These are phyloP conservation scores for Elaeagnus macrophylla DNA, from an alignment of 306 rosid species.

Conservation along the genomic window DNA sequence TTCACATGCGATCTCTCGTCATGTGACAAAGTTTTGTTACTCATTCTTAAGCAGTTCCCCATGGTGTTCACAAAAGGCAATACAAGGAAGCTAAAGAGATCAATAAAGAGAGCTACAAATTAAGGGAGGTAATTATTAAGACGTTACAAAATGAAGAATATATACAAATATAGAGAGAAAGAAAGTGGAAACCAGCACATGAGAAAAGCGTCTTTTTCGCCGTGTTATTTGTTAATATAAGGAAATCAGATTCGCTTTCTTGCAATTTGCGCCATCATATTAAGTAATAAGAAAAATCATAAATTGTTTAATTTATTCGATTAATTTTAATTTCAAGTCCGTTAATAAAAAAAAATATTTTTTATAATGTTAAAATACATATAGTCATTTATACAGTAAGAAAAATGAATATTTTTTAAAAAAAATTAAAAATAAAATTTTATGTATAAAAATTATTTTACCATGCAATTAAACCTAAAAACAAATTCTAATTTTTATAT, in stretches of 20 bases:
- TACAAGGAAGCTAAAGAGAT: slow-evolving; percentile 7
- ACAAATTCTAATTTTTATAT: too few species aligned
- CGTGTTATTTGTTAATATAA: slow-evolving; percentile 24
- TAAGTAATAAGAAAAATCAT: too few species aligned
- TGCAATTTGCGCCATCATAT: too few species aligned
- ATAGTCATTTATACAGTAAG: too few species aligned
- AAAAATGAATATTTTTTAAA: too few species aligned
- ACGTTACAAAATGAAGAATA: background rate
- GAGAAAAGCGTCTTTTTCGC: slow-evolving; percentile 53
- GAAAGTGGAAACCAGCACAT: slow-evolving; percentile 38
- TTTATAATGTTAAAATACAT: too few species aligned
- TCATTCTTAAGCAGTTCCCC: slow-evolving; percentile 62
- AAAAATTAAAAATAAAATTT: too few species aligned
- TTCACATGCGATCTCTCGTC: slow-evolving; percentile 24
- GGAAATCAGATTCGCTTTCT: slow-evolving; percentile 21
- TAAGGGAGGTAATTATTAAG: background rate
- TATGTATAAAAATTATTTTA: too few species aligned
- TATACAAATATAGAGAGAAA: background rate
- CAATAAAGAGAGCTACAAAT: background rate
- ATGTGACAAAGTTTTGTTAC: slow-evolving; percentile 24
- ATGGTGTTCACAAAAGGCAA: slow-evolving; percentile 19
- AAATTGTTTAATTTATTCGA: too few species aligned
- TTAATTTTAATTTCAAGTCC: too few species aligned
- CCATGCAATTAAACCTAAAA: too few species aligned
- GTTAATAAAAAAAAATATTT: too few species aligned